These are phyloP conservation scores for Luzula sylvatica DNA, from an alignment of 176 grass and related monocot species.

Conservation along the genomic window DNA sequence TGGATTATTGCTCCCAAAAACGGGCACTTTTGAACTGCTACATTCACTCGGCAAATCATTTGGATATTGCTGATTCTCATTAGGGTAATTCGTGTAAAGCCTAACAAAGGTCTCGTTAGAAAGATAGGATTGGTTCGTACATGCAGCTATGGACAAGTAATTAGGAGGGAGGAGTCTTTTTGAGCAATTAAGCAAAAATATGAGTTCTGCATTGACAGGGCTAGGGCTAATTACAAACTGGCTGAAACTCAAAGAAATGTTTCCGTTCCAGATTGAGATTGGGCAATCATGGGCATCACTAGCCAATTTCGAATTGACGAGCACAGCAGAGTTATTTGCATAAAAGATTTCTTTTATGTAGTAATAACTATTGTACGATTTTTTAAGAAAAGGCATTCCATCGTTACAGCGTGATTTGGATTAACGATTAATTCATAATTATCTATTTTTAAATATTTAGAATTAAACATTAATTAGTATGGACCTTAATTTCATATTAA, in stretches of 20 bases:
- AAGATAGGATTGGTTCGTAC: too few relatives aligned
- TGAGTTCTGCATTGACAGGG: constrained; percentile 24
- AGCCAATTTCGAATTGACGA: not conserved
- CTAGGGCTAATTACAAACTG: constrained; percentile 13
- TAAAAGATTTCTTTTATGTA: constrained; percentile 18
- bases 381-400: too few relatives aligned
- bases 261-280: not conserved
- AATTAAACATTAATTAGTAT: too few relatives aligned
- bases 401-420: too few relatives aligned
- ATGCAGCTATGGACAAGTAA: not conserved
- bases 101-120: not conserved
- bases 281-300: not conserved
- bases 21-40: constrained; percentile 21
- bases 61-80: not conserved
- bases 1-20: not conserved
- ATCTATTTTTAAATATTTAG: too few relatives aligned
- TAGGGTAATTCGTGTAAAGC: constrained; percentile 12
- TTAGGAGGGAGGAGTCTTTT: not conserved
- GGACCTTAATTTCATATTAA: too few relatives aligned
- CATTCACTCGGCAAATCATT: constrained; percentile 6
- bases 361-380: not conserved
- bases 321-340: constrained; percentile 4
- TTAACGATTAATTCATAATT: too few relatives aligned
- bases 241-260: constrained; percentile 19
- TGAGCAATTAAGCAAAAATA: constrained; percentile 34